Evolutionary conservation across 2,329 filamentous ascomycete genomes (phyloP), one percentile per base, ranked within the genome.

Genomic region (Chaetomiaceae sp.): DNA sequence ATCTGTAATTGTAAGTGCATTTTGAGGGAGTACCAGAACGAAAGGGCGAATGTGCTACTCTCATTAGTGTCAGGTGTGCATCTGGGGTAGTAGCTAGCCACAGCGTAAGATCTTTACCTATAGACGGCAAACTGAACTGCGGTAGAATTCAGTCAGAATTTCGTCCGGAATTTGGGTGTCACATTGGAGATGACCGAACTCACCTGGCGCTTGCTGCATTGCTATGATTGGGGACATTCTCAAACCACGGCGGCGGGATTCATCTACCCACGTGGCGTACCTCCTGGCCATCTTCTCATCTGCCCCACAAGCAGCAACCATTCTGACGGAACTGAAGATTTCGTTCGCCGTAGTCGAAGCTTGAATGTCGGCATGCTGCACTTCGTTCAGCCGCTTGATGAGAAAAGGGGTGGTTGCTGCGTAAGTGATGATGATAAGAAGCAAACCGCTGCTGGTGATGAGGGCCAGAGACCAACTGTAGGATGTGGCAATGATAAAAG

Each of bases 11-110:
- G 71, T 8, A 74, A 61, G 54, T 70, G 78, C 14, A 77, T 74
- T 61, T 75, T 78, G 18, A 77, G 74, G 0, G 81, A 81, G 59
- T 79, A 84, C 80, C 80, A 86, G 58, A 86, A 85, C 3, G 77
- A 73, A 8, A 85, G 71, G 1, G 74, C 79, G 58, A 84, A 84
- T 0, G 65, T 67, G 1, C 65, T 66, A 30, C 14, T 13, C 6
- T 30, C 30, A 30, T 54, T 30, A 33, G 48, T 48, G 5, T 27
- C n/a, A n/a, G n/a, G n/a, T n/a, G n/a, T n/a, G n/a, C n/a, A n/a
- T n/a, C n/a, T n/a, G n/a, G n/a, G n/a, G n/a, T n/a, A n/a, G n/a
- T n/a, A n/a, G n/a, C n/a, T n/a, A n/a, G n/a, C n/a, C n/a, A n/a
- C n/a, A n/a, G n/a, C n/a, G n/a, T n/a, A n/a, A n/a, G 5, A 33